Evolutionary conservation across 495 filamentous ascomycete genomes (phyloP).

Genomic region (Xylaria acuta): DNA sequence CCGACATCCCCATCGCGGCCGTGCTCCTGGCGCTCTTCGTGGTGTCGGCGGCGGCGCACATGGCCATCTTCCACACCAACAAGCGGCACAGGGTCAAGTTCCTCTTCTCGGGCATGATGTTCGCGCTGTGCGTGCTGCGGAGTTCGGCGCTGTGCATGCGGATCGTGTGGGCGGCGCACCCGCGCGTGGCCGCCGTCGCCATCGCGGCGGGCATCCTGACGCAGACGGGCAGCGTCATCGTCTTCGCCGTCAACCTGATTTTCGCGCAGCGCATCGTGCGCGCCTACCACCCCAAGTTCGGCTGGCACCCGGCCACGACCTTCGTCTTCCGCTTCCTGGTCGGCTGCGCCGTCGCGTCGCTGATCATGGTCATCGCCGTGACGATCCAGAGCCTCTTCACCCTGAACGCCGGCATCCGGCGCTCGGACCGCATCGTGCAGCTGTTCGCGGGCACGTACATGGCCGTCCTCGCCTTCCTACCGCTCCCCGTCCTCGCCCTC

Average conservation of each 20-base stretch:
- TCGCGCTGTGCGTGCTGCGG: slow-evolving; percentile 81
- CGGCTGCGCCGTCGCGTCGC: slow-evolving; percentile 61
- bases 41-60: slow-evolving; percentile 62
- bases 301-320: slow-evolving; percentile 64
- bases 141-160: slow-evolving; percentile 69
- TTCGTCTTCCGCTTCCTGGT: slow-evolving; percentile 64
- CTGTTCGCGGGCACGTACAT: slow-evolving; percentile 72
- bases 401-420: slow-evolving; percentile 52
- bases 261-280: slow-evolving; percentile 79
- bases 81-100: slow-evolving; percentile 67
- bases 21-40: slow-evolving; percentile 73
- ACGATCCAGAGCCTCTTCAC: slow-evolving; percentile 73
- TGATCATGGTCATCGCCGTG: slow-evolving; percentile 73
- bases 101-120: slow-evolving; percentile 68
- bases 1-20: slow-evolving; percentile 70
- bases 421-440: slow-evolving; percentile 66
- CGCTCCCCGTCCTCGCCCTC: slow-evolving; percentile 66
- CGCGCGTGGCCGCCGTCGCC: slow-evolving; percentile 57
- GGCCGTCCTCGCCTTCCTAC: slow-evolving; percentile 74
- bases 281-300: slow-evolving; percentile 71
- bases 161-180: slow-evolving; percentile 61
- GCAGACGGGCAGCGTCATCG: slow-evolving; percentile 73
- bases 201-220: slow-evolving; percentile 80
- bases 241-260: slow-evolving; percentile 84
- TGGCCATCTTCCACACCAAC: slow-evolving; percentile 71